Base-by-base conservation (phyloP, 192 early-diverging fungal genomes). In the Coemansia sp. region DNA sequence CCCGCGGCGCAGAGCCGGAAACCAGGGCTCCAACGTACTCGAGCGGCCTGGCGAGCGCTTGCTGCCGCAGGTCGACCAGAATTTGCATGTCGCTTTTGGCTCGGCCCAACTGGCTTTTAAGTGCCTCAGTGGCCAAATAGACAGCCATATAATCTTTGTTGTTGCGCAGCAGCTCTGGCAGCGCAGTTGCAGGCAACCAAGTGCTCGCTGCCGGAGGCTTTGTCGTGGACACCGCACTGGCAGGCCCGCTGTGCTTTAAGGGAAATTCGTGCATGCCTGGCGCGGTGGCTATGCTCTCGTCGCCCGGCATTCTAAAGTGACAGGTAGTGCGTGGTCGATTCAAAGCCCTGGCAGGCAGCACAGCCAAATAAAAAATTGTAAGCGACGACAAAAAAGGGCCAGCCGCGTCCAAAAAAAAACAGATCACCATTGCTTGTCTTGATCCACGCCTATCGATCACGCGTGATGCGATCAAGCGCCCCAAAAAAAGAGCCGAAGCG, bases 111-210 rank as follows among this genome's bases (percentile, higher is more conserved):
- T 81, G 78, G 56, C 69, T 72, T 35, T 65, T 67, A n/a, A 81
- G 67, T 19, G 66, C 61, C 40, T 63, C 66, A 15, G 71, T 65
- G 7, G 78, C 62, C 34, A 65, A 68, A 40, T 61, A 62, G 6
- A 80, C 63, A n/a, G 65, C 43, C 76, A 80, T 74, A 37, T 80
- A 80, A 57, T 79, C 76, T 26, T 66, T 56, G 42, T 80, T 80
- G 58, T 80, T 80, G 33, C 58, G 67, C 50, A 73, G 43, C 2
- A 74, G 39, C 27, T 66, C 60, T 9, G 58, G 10, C 9, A 53
- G 52, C 2, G 22, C 17, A 5, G 43, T 55, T 55, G 24, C 26
- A 11, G 42, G n/a, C 11, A 15, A 46, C 4, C 58, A n/a, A n/a
- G n/a, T 41, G 4, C 35, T 22, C 33, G 63, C 63, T 32, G 11